Evolutionary conservation across 1,284 basidiomycete species (phyloP), one percentile per base, ranked within the genome.

Genomic region (Tylopilus sp.): DNA sequence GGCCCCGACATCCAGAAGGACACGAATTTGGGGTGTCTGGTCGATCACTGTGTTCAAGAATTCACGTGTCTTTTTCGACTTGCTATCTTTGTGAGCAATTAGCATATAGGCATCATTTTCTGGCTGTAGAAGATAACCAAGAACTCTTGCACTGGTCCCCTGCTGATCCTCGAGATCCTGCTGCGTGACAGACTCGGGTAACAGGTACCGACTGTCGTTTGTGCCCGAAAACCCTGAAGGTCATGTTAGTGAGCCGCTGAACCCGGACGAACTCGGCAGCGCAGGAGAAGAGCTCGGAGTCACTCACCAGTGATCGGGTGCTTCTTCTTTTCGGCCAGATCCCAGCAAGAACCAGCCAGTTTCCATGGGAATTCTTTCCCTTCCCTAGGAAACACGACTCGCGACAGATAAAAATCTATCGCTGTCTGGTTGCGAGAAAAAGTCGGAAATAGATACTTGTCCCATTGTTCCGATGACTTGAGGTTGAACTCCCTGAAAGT

Each of bases 1-100:
- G 3, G 87, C 86, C 0, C 87, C 86, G 15, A 88, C 84, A 61
- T 88, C 86, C 7, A 88, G 71, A 22, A 87, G 69, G 1, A 86
- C 84, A 16, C 75, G 77, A 18, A 85, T 78, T 13, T 77, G 66
- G 1, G 80, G 81, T 0, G 61, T 51, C 60, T 84, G 77, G n/a
- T 55, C 18, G 0, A 74, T 70, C 0, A 86, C 33, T 16, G 73
- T 61, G 2, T 73, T 36, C 6, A 87, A 57, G 59, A 85, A 76
- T 33, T 73, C 69, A 1, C n/a, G 38, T 1, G 79, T 77, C 2
- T 70, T 74, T 12, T 74, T 60, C 32, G 60, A 69, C 10, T 72
- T 64, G 3, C 70, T 76, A 22, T 72, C 60, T 44, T 22, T 19
- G 19, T 44, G 41, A 44, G 41, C 19, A 18, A 44, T 22, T 44